phyloP scores from a whole-genome alignment of 345 rosid genomes.

The Cardamine occulta region DNA sequence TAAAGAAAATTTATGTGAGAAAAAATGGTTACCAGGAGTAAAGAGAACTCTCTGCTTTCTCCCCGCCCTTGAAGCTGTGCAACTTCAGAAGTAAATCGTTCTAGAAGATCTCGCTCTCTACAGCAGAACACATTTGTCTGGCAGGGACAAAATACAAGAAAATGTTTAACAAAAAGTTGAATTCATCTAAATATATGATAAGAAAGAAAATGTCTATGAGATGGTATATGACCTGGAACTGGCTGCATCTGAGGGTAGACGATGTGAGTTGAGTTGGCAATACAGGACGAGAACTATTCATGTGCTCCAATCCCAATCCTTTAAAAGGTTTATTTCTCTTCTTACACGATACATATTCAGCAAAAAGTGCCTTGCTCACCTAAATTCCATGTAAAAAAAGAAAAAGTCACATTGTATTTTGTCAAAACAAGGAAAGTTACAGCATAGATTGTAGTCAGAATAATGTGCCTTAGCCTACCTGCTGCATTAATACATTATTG shows the following conservation, averaged over 20 bases:
- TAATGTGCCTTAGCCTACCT: conserved; percentile 51
- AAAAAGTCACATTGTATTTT: neutral
- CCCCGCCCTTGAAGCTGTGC: conserved; percentile 66
- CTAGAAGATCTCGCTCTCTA: conserved; percentile 87
- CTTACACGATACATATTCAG: conserved; percentile 63
- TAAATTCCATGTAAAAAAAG: conserved; percentile 35
- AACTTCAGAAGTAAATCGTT: conserved; percentile 65
- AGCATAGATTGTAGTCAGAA: neutral
- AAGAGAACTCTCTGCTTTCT: conserved; percentile 62
- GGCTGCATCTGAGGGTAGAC: conserved; percentile 65
- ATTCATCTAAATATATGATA: neutral
- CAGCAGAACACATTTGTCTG: conserved; percentile 69
- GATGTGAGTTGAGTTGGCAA: conserved; percentile 74
- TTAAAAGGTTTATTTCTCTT: conserved; percentile 71
- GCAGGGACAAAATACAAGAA: conserved; percentile 19
- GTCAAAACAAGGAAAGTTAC: conserved; percentile 5
- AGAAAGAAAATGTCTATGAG: neutral
- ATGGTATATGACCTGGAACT: conserved; percentile 63
- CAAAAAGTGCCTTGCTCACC: conserved; percentile 93
- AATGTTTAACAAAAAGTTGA: neutral
- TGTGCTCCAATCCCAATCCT: conserved; percentile 84
- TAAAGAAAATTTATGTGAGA: too few species aligned
- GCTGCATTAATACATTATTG: conserved; percentile 90
- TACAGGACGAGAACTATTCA: conserved; percentile 67
- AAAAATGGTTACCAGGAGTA: too few species aligned